phyloP scores from a whole-genome alignment of 2,329 filamentous ascomycete genomes.

The Scedosporium dehoogii region DNA sequence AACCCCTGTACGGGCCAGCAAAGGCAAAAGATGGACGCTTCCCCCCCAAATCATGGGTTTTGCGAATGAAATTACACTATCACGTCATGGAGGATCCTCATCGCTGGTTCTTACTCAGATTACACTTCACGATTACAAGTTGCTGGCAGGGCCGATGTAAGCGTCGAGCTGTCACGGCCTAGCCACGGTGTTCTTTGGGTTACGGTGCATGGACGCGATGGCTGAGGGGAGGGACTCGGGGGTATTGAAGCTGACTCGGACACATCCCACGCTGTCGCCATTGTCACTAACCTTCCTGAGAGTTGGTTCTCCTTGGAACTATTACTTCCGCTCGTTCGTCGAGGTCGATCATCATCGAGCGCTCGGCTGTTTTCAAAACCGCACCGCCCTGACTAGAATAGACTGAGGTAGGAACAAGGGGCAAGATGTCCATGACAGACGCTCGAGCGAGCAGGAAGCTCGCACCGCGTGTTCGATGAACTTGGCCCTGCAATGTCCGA shows the following conservation, averaged over 20 bases:
- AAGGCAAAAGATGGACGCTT: not conserved
- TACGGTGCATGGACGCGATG: too few species aligned
- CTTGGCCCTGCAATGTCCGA: not conserved
- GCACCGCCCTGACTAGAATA: not conserved
- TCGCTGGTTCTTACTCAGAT: not conserved
- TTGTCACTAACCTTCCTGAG: too few species aligned
- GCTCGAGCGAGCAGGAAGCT: not conserved
- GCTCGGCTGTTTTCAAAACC: not conserved
- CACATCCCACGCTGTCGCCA: too few species aligned
- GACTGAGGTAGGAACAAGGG: not conserved
- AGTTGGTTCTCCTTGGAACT: too few species aligned
- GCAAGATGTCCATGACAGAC: not conserved
- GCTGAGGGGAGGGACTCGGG: too few species aligned
- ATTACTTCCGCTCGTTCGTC: too few species aligned
- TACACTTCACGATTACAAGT: not conserved
- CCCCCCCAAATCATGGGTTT: not conserved
- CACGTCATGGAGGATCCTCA: not conserved
- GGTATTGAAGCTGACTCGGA: too few species aligned
- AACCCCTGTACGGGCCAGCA: not conserved
- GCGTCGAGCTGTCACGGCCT: too few species aligned
- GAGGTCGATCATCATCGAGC: not conserved
- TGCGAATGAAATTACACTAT: not conserved
- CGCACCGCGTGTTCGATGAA: not conserved
- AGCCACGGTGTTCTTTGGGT: too few species aligned
- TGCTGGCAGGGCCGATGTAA: too few species aligned